These are phyloP conservation scores for Thielaviopsis euricoi DNA, from an alignment of 2,329 filamentous ascomycete genomes.

Conservation along the genomic window DNA sequence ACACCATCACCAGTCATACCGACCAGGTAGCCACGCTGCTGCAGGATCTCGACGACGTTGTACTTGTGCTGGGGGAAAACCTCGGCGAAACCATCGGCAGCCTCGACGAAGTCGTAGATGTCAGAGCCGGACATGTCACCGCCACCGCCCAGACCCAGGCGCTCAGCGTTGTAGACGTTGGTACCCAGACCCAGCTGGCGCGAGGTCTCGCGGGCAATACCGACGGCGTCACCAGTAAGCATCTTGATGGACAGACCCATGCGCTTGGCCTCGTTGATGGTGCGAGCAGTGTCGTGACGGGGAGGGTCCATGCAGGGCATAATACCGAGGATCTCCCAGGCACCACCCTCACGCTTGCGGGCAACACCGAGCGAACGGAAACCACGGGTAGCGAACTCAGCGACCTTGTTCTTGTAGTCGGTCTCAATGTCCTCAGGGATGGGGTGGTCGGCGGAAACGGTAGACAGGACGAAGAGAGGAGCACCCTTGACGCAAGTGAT, in stretches of 20 bases:
- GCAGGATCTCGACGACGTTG: constrained; percentile 82
- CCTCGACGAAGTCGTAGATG: constrained; percentile 90
- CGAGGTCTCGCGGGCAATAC: constrained; percentile 82
- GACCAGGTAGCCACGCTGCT: constrained; percentile 84
- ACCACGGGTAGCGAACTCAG: constrained; percentile 80
- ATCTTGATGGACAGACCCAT: constrained; percentile 88
- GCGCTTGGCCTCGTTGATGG: constrained; percentile 75
- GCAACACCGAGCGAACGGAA: constrained; percentile 90
- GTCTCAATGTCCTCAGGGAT: constrained; percentile 62
- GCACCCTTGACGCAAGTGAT: constrained; percentile 87
- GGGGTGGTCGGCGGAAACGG: constrained; percentile 69
- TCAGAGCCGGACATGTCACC: constrained; percentile 89
- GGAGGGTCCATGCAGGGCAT: constrained; percentile 90
- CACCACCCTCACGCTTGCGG: constrained; percentile 65
- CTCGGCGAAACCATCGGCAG: constrained; percentile 86
- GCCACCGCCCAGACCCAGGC: constrained; percentile 74
- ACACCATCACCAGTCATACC: constrained; percentile 95
- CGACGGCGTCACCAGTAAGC: constrained; percentile 88
- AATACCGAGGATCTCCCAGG: constrained; percentile 86
- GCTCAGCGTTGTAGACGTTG: constrained; percentile 87
- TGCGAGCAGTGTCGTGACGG: constrained; percentile 78
- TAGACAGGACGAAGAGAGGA: constrained; percentile 73
- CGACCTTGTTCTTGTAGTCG: constrained; percentile 84
- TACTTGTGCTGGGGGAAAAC: constrained; percentile 95
- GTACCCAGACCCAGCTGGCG: constrained; percentile 82